phyloP scores from a whole-genome alignment of 768 basidiomycete genomes.

The Termitomyces sp. region DNA sequence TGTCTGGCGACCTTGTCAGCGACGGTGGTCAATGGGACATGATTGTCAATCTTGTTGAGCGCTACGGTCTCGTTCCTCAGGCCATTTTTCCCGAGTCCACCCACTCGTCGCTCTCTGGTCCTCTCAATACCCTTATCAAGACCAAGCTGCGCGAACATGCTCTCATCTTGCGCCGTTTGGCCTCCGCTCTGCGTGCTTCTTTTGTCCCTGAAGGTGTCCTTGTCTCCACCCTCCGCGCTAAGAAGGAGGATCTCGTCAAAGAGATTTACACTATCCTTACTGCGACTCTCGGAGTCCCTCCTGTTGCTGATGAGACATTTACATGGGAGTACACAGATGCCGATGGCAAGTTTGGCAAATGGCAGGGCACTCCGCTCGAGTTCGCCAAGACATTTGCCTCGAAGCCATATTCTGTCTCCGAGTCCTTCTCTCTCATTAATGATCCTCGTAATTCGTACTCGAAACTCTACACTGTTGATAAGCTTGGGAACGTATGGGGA shows the following conservation, averaged over 20 bases:
- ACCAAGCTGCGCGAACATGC: slow-evolving; percentile 91
- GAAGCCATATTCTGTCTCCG: slow-evolving; percentile 54
- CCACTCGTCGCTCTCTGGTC: slow-evolving; percentile 71
- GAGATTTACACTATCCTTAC: slow-evolving; percentile 84
- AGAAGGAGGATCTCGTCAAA: slow-evolving; percentile 83
- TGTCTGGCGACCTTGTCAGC: slow-evolving; percentile 74
- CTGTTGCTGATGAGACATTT: slow-evolving; percentile 65
- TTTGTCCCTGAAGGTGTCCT: slow-evolving; percentile 44
- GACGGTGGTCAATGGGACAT: slow-evolving; percentile 98
- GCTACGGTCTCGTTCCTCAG: slow-evolving; percentile 88
- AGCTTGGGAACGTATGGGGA: slow-evolving; percentile 91
- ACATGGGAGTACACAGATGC: slow-evolving; percentile 88
- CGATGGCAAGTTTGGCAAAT: slow-evolving; percentile 67
- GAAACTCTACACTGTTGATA: slow-evolving; percentile 87
- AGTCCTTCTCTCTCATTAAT: slow-evolving; percentile 91
- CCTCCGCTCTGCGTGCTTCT: slow-evolving; percentile 47
- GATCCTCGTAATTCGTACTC: slow-evolving; percentile 86
- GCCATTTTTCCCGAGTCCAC: slow-evolving; percentile 78
- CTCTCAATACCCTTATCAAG: slow-evolving; percentile 79
- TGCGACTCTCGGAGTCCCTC: slow-evolving; percentile 85
- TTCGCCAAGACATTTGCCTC: slow-evolving; percentile 69
- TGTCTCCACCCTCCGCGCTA: slow-evolving; percentile 57
- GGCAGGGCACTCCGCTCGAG: slow-evolving; percentile 80
- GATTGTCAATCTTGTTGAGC: slow-evolving; percentile 57
- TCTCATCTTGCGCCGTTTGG: slow-evolving; percentile 69